Percentiles rank a stretch among this genome's conserved stretches.
Evolutionary conservation across 768 basidiomycete genomes (phyloP).

Genomic region (Suillus placidus): DNA sequence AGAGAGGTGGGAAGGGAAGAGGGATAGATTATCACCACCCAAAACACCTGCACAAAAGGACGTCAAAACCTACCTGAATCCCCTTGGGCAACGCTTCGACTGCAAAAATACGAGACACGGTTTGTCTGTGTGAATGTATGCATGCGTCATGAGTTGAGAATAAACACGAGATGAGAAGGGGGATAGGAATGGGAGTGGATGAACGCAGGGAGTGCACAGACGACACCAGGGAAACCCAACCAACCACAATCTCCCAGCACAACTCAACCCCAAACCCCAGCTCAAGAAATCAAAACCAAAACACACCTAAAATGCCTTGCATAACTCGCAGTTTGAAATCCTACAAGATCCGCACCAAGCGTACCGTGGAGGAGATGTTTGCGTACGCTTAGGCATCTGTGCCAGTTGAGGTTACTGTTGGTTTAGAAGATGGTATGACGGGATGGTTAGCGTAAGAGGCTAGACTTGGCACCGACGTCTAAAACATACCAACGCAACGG

Average conservation of each 20-base stretch:
- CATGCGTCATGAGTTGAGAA: background rate
- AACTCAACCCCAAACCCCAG: background rate
- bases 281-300: background rate
- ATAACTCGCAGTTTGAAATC: slow-evolving; percentile 87
- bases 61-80: slow-evolving; percentile 51
- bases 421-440: no score
- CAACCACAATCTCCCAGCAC: background rate
- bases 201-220: background rate
- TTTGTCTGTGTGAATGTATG: slow-evolving; percentile 50
- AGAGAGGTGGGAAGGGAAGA: no score
- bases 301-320: slow-evolving; percentile 66
- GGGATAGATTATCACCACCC: background rate
- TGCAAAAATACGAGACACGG: slow-evolving; percentile 76
- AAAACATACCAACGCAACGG: no score
- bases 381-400: no score
- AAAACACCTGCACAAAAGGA: background rate
- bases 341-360: slow-evolving; percentile 91
- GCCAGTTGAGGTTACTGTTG: no score
- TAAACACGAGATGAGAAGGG: background rate
- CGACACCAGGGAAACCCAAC: background rate
- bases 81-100: slow-evolving; percentile 85
- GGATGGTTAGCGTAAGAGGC: background rate
- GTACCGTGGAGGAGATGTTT: slow-evolving; percentile 81
- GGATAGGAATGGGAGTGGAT: background rate
- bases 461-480: no score